These are phyloP conservation scores for Populus trichocarpa DNA, from an alignment of 441 rosid species.

Conservation along the genomic window DNA sequence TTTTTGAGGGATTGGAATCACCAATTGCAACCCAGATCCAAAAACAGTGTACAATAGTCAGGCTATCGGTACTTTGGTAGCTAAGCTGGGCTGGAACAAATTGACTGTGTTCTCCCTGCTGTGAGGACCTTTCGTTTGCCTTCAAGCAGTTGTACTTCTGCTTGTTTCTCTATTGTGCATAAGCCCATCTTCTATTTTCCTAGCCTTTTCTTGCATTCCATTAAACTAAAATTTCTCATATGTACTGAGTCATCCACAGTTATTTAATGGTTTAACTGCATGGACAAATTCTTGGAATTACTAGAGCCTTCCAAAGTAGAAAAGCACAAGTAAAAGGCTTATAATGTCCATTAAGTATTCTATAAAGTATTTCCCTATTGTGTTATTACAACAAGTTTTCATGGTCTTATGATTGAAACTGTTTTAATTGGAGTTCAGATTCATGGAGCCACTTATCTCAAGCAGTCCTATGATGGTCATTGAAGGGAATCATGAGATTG, in stretches of 20 bases:
- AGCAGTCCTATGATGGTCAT: slow-evolving; percentile 63
- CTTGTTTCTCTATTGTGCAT: background rate
- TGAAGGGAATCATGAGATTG: slow-evolving; percentile 73
- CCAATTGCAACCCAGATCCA: background rate
- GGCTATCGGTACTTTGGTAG: background rate
- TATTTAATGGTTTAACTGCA: background rate
- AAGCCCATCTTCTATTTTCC: background rate
- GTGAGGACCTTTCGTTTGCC: background rate
- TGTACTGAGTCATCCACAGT: background rate
- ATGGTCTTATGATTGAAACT: slow-evolving; percentile 42
- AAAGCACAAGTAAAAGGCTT: background rate
- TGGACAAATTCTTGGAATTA: background rate
- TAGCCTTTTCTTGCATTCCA: background rate
- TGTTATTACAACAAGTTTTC: slow-evolving; percentile 55
- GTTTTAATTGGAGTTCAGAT: slow-evolving; percentile 38
- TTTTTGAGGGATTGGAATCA: background rate
- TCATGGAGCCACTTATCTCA: slow-evolving; percentile 65
- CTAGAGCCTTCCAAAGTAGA: background rate
- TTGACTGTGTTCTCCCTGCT: background rate
- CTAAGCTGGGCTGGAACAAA: background rate
- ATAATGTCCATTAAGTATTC: slow-evolving; percentile 31
- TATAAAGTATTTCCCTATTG: slow-evolving; percentile 55
- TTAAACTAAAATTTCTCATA: background rate
- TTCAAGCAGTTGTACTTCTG: background rate
- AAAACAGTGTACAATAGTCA: background rate